A percentile compares a stretch with the other conserved stretches of the same genome.
Conservation (phyloP, 2,329 filamentous ascomycete species). For the Nigrospora osmanthi region DNA sequence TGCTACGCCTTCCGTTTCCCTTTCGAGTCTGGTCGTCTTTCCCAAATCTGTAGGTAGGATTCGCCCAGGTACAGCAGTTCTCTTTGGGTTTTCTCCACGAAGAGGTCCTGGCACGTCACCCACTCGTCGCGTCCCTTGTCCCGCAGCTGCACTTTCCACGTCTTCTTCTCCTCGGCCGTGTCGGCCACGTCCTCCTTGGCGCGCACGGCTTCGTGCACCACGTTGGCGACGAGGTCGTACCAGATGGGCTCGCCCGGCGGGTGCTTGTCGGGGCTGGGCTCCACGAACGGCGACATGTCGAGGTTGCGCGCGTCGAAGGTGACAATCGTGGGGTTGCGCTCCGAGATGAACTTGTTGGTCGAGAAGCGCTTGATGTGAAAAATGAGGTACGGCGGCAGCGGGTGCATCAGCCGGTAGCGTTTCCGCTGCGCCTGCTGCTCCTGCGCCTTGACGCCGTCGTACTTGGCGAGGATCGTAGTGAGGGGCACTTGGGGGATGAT, state of each 20-base stretch:
- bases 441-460: conserved; percentile 80
- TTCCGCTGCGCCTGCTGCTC: conserved; percentile 85
- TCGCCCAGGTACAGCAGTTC: conserved; percentile 91
- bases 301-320: conserved; percentile 83
- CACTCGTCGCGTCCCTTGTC: conserved; percentile 79
- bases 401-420: conserved; percentile 82
- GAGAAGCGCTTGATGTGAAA: conserved; percentile 98
- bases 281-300: conserved; percentile 84
- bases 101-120: conserved; percentile 90
- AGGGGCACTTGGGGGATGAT: conserved; percentile 92
- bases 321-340: conserved; percentile 96
- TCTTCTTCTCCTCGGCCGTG: conserved; percentile 77
- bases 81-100: conserved; percentile 79
- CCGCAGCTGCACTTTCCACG: conserved; percentile 87
- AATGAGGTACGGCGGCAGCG: conserved; percentile 81
- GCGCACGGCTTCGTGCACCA: conserved; percentile 78
- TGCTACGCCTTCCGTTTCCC: conserved; percentile 27
- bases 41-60: conserved; percentile 95
- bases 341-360: conserved; percentile 91
- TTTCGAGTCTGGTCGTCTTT: conserved; percentile 58
- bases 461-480: conserved; percentile 77
- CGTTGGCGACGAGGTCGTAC: conserved; percentile 94
- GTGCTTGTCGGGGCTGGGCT: conserved; percentile 69
- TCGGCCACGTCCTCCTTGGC: conserved; percentile 79
- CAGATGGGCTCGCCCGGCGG: conserved; percentile 74